Evolutionary conservation across 148 eudicot genomes (phyloP), one percentile per base, ranked within the genome.

Genomic region (Vaccinium vitisidaea): DNA sequence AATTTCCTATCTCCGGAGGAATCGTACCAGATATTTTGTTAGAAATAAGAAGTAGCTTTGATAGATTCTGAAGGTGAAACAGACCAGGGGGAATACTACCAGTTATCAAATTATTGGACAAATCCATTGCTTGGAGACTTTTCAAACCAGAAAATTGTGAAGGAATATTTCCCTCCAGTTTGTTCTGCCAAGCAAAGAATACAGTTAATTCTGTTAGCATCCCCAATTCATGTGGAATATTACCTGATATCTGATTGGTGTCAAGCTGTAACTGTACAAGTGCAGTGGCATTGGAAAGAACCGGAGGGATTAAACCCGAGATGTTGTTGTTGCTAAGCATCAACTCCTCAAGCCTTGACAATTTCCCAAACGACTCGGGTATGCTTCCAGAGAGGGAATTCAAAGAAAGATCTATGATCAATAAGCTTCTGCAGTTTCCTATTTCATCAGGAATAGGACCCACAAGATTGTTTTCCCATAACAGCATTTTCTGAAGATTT

Each of bases 151-250:
- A 90, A 83, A 94, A 87, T 69, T 88, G 85, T 2, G 87, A 75
- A 63, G 98, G 98, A 13, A 94, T 90, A 71, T 88, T 92, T 8
- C 98, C 98, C 87, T 93, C 94, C 59, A 93, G 93, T 88, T 93
- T 92, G 54, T 94, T 94, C 82, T 90, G 88, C 98, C 98, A 94
- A 82, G 95, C 96, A 82, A 94, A 93, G 87, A 94, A 94, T 54
- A 93, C 92, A 71, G 61, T 74, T 0, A 94, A 91, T 21, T 92
- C 86, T 10, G 90, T 74, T 43, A 94, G 84, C 10, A 39, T 21
- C 11, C 98, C 96, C 5, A 94, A 84, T 73, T 91, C 90, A 0
- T 87, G 80, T 1, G 96, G 98, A n/a, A 94, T 91, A 48, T 87
- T 80, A 61, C 98, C 96, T 3, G 98, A 91, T 54, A 94, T 84